These are phyloP conservation scores for Boletus pseudopeckii DNA, from an alignment of 768 basidiomycete species.

Conservation along the genomic window DNA sequence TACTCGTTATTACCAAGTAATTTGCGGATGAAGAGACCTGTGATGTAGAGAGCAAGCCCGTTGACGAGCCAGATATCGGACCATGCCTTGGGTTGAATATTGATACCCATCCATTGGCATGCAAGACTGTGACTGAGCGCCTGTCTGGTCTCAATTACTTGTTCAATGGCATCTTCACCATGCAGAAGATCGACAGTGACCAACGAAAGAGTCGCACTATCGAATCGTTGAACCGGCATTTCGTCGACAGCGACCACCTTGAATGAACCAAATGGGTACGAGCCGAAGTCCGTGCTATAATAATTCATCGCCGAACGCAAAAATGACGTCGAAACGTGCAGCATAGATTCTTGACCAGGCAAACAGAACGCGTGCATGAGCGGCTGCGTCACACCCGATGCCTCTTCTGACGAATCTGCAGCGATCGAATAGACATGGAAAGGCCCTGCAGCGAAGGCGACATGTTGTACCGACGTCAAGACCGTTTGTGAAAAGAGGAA, in stretches of 20 bases:
- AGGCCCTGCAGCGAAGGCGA: constrained; percentile 93
- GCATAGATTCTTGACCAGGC: constrained; percentile 76
- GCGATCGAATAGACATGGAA: constrained; percentile 78
- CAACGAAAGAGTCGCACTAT: constrained; percentile 80
- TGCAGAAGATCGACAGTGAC: constrained; percentile 79
- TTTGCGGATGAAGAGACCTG: constrained; percentile 81
- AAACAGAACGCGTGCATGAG: constrained; percentile 91
- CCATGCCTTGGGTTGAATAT: constrained; percentile 90
- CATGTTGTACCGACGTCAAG: constrained; percentile 92
- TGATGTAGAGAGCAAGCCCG: constrained; percentile 87
- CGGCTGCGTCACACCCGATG: constrained; percentile 59
- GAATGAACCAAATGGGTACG: constrained; percentile 94
- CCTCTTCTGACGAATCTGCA: constrained; percentile 60
- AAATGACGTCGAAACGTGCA: constrained; percentile 67
- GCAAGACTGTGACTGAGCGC: constrained; percentile 84
- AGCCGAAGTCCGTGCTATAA: constrained; percentile 87
- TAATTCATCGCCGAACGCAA: constrained; percentile 90
- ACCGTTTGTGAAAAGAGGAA: constrained; percentile 87
- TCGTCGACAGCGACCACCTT: constrained; percentile 94
- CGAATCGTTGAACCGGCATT: constrained; percentile 75
- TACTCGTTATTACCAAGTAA: constrained; percentile 96
- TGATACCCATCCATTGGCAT: constrained; percentile 95
- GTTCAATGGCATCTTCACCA: constrained; percentile 87
- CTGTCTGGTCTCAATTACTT: constrained; percentile 87
- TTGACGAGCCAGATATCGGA: constrained; percentile 97